Evolutionary conservation across 352 stramenopile species (phyloP).

Genomic region (Phytophthora idaei): DNA sequence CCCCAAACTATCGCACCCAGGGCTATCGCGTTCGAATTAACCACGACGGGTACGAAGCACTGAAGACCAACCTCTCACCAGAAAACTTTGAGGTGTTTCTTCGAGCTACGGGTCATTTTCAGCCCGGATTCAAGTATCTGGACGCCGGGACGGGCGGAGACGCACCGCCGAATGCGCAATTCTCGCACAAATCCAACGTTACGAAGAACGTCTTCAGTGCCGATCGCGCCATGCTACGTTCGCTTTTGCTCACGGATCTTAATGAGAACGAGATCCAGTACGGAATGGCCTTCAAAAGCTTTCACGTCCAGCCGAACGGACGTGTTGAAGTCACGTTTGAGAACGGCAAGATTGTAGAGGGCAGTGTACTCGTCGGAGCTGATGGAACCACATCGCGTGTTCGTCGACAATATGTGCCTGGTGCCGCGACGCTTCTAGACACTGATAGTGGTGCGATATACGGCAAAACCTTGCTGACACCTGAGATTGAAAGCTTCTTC

Average conservation of each 20-base stretch:
- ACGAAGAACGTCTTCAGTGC: conserved; percentile 50
- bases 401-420: conserved; percentile 59
- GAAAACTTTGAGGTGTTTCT: conserved; percentile 68
- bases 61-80: conserved; percentile 50
- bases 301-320: conserved; percentile 47
- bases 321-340: conserved; percentile 60
- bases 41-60: conserved; percentile 56
- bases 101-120: conserved; percentile 55
- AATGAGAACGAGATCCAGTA: conserved; percentile 57
- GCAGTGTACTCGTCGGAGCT: conserved; percentile 54
- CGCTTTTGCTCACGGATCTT: conserved; percentile 53
- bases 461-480: conserved; percentile 62
- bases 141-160: conserved; percentile 42
- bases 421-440: conserved; percentile 52
- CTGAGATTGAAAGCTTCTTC: conserved; percentile 56
- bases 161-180: conserved; percentile 26
- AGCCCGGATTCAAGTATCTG: conserved; percentile 54
- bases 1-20: conserved; percentile 65
- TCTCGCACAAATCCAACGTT: conserved; percentile 32
- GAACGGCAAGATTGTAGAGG: conserved; percentile 50
- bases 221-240: conserved; percentile 52
- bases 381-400: conserved; percentile 69
- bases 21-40: conserved; percentile 73
- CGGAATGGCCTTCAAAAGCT: conserved; percentile 64
- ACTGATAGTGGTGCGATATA: conserved; percentile 73